Evolutionary conservation across 331 rosid genomes (phyloP), one percentile per base, ranked within the genome.

Genomic region (Cucumis variabilis): DNA sequence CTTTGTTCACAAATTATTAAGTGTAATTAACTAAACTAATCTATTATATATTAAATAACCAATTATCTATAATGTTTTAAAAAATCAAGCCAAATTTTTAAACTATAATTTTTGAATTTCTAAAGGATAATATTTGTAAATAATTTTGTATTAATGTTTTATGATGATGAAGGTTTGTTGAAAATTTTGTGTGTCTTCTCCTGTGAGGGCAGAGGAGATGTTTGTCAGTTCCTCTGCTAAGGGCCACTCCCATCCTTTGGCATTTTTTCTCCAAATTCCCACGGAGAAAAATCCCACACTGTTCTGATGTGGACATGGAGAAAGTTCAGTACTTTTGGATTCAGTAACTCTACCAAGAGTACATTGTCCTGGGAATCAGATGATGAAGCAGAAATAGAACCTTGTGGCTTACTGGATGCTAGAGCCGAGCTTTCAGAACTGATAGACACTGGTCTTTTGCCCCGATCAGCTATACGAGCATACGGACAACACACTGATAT

Each of bases 181-280:
- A 73, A 80, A 70, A 17, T 9, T 62, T 85, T 86, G 86, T 79
- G 87, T 84, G 86, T 91, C 89, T 91, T 89, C 88, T 87, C 87
- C 85, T 80, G 25, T 92, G n/a, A 55, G 91, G 92, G 89, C 62
- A 84, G 89, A 79, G 68, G 44, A 53, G n/a, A 51, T 33, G 37
- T 33, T 33, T 53, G 27, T 28, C 20, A 19, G 27, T 82, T 92
- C 88, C 91, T 90, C 87, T 87, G 80, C 88, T 70, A 85, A 93
- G 99, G 99, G 98, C 99, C 95, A 94, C 97, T 92, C 92, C 96
- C 62, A 93, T 20, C 94, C 99, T 95, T 95, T 94, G 98, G 99
- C 99, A 95, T 93, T 62, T 93, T 93, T 62, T 93, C 66, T 71
- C 55, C 80, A 53, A 48, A 84, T 89, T 92, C 86, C 69, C 87